Conservation (phyloP, 169 alveolate species). For the Plasmodium sp. region DNA sequence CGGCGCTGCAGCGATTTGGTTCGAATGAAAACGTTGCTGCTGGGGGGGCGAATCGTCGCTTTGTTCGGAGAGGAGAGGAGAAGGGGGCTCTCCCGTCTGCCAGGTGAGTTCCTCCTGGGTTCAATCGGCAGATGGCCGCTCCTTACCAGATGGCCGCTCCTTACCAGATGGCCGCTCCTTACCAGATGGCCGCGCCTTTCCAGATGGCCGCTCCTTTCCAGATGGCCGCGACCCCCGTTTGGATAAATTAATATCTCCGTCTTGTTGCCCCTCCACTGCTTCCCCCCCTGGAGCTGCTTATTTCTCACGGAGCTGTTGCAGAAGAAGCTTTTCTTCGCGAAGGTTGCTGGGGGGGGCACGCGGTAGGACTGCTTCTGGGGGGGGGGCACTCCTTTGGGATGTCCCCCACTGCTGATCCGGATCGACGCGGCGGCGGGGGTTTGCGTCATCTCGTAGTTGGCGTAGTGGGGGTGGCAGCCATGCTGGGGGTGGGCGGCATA, state of each 20-base stretch:
- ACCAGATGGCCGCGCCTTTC: not conserved
- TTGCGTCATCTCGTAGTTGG: not conserved
- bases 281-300: not conserved
- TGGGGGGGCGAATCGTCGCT: not conserved
- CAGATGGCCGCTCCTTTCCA: too few relatives aligned
- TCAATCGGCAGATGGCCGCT: not conserved
- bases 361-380: not conserved
- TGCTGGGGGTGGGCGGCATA: too few relatives aligned
- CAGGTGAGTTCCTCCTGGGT: not conserved
- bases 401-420: not conserved
- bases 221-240: not conserved
- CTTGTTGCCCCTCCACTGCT: not conserved
- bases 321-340: slow-evolving; percentile 11
- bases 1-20: slow-evolving; percentile 34
- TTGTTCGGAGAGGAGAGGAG: not conserved
- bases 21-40: slow-evolving; percentile 34
- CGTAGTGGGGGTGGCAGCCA: not conserved
- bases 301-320: slow-evolving; percentile 22
- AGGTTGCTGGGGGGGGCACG: not conserved
- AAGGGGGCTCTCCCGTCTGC: not conserved
- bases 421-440: not conserved
- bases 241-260: slow-evolving; percentile 46
- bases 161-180: too few relatives aligned
- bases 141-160: too few relatives aligned
- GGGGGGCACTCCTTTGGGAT: not conserved